Percentiles rank a stretch among this genome's conserved stretches.
These are phyloP conservation scores for Diaporthe caulivora DNA, from an alignment of 2,329 filamentous ascomycete species.

Conservation along the genomic window DNA sequence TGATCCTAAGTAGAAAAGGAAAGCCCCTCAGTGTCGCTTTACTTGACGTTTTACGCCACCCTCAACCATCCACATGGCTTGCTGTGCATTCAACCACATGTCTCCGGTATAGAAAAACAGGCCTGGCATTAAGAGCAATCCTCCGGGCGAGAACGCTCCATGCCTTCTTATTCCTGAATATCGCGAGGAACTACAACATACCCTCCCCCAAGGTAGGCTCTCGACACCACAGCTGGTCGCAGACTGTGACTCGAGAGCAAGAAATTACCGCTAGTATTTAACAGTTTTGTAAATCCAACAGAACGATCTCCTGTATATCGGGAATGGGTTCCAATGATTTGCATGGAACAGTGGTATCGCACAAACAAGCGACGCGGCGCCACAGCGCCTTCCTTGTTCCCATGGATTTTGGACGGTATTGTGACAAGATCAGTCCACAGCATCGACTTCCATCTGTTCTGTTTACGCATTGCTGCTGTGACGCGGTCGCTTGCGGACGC, in stretches of 20 bases:
- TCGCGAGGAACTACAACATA: background rate
- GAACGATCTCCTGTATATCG: background rate
- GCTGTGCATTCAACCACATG: background rate
- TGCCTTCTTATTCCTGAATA: background rate
- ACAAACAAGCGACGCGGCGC: background rate
- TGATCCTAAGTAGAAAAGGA: background rate
- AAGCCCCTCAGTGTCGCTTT: background rate
- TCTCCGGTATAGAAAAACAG: background rate
- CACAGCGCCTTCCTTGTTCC: background rate
- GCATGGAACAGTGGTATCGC: background rate
- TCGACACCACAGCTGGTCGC: background rate
- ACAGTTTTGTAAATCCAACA: constrained; percentile 15
- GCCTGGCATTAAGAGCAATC: background rate
- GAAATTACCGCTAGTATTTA: constrained; percentile 17
- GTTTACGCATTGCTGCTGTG: constrained; percentile 54
- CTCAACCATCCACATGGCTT: too few relatives aligned
- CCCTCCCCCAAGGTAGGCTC: background rate
- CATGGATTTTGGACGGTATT: background rate
- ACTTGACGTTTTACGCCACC: background rate
- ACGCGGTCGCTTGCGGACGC: constrained; percentile 68
- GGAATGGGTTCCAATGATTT: background rate
- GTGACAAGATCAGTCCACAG: background rate
- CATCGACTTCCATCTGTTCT: background rate
- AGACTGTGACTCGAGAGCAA: background rate
- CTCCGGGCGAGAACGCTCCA: background rate